Evolutionary conservation across 2,329 filamentous ascomycete genomes (phyloP).

Genomic region (Diaporthe sp.): DNA sequence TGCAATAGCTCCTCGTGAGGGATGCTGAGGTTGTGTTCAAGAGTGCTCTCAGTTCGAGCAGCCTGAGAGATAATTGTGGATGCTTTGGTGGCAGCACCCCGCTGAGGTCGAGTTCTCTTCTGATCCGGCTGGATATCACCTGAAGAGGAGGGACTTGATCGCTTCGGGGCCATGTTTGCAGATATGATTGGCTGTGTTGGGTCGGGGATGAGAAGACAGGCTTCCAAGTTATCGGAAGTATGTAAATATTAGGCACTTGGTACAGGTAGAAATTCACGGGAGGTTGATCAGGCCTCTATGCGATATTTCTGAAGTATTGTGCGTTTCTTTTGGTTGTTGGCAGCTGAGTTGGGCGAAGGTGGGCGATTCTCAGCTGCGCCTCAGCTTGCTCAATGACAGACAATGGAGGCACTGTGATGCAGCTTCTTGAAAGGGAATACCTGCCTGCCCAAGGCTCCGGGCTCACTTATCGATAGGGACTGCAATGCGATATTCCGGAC

Average conservation of each 20-base stretch:
- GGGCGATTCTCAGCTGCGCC: background rate
- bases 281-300: background rate
- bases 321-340: background rate
- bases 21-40: constrained; percentile 45
- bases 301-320: background rate
- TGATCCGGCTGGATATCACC: constrained; percentile 2
- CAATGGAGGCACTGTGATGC: background rate
- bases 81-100: constrained; percentile 39
- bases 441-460: background rate
- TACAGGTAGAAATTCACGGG: background rate
- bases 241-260: background rate
- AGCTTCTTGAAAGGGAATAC: background rate
- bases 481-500: background rate
- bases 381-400: background rate
- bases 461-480: constrained; percentile 19
- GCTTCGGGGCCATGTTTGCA: constrained; percentile 21
- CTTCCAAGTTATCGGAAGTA: background rate
- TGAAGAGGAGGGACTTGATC: constrained; percentile 10
- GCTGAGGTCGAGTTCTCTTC: constrained; percentile 7
- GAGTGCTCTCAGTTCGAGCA: constrained; percentile 43
- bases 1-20: constrained; percentile 58
- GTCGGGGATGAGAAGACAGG: background rate
- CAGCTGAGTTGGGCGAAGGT: background rate
- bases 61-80: constrained; percentile 17
- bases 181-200: background rate